phyloP scores from a whole-genome alignment of 2,329 filamentous ascomycete genomes.

The Aureobasidium sp. region DNA sequence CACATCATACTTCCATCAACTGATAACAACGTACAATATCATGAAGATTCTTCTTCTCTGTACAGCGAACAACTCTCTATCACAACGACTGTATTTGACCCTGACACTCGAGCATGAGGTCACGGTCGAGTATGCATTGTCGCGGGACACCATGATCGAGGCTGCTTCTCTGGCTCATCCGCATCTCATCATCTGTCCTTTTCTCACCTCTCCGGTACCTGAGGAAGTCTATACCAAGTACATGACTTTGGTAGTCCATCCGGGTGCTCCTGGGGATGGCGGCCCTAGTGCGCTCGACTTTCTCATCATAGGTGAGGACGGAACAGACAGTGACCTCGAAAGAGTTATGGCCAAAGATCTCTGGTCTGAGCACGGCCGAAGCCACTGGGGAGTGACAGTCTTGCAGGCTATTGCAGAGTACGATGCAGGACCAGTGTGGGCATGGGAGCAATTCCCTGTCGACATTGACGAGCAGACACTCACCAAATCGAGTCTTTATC shows the following conservation, averaged over 20 bases:
- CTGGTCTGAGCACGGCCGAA: constrained; percentile 28
- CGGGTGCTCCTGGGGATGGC: constrained; percentile 37
- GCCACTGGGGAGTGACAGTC: constrained; percentile 38
- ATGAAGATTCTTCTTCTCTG: constrained; percentile 41
- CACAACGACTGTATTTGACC: constrained; percentile 34
- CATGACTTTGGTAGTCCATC: constrained; percentile 37
- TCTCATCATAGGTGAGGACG: constrained; percentile 39
- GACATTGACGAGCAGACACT: constrained; percentile 35
- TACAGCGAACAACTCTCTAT: constrained; percentile 41
- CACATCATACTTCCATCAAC: not conserved
- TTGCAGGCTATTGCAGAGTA: constrained; percentile 36
- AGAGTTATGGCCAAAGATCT: constrained; percentile 25
- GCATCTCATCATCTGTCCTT: constrained; percentile 38
- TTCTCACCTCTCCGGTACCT: constrained; percentile 35
- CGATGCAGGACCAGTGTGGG: constrained; percentile 41
- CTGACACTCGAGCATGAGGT: constrained; percentile 33
- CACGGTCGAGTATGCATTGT: constrained; percentile 35
- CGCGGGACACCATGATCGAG: constrained; percentile 31
- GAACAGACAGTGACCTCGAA: constrained; percentile 28
- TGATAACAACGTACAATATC: not conserved
- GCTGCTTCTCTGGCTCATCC: constrained; percentile 33
- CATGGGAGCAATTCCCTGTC: constrained; percentile 38
- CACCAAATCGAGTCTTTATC: constrained; percentile 38
- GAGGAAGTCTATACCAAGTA: constrained; percentile 32
- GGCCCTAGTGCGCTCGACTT: constrained; percentile 39